A percentile compares a stretch with the other conserved stretches of the same genome.
Conservation (phyloP, 1,284 basidiomycete genomes). For the Athelia psychrophila region DNA sequence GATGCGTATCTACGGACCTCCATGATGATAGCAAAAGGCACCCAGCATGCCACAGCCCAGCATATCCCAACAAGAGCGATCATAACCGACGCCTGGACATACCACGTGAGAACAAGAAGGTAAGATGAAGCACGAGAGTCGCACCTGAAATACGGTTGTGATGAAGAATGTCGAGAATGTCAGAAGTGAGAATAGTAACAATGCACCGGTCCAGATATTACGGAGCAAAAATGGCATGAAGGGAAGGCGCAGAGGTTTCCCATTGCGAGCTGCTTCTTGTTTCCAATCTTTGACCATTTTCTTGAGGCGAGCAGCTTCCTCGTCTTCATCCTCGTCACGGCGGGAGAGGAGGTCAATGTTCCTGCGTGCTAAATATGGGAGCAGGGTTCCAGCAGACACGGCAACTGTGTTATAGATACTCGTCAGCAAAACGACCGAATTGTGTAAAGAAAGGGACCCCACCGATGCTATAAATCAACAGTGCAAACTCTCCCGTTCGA, state of each 20-base stretch:
- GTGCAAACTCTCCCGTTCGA: constrained; percentile 83
- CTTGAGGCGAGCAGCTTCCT: constrained; percentile 65
- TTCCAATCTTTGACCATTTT: constrained; percentile 79
- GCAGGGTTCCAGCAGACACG: constrained; percentile 75
- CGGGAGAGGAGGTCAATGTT: constrained; percentile 74
- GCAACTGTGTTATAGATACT: constrained; percentile 70
- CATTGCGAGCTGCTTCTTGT: constrained; percentile 72
- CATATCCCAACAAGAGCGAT: constrained; percentile 87
- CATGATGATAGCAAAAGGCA: constrained; percentile 90
- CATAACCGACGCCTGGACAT: constrained; percentile 65
- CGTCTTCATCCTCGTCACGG: constrained; percentile 69
- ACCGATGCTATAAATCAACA: constrained; percentile 90
- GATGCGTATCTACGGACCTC: constrained; percentile 49
- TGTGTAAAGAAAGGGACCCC: constrained; percentile 17
- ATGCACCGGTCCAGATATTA: constrained; percentile 88
- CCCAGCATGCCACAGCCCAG: constrained; percentile 96
- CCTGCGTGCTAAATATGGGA: constrained; percentile 81
- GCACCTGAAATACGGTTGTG: constrained; percentile 65
- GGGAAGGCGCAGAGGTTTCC: constrained; percentile 72
- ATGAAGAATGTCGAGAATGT: constrained; percentile 87
- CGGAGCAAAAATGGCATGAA: constrained; percentile 85
- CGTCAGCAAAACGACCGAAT: too few species aligned
- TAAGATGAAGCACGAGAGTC: constrained; percentile 12
- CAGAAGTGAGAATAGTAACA: constrained; percentile 75
- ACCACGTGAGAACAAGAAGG: constrained; percentile 4